Conservation (phyloP, 352 stramenopile genomes). For the Phytophthora gonapodyides region DNA sequence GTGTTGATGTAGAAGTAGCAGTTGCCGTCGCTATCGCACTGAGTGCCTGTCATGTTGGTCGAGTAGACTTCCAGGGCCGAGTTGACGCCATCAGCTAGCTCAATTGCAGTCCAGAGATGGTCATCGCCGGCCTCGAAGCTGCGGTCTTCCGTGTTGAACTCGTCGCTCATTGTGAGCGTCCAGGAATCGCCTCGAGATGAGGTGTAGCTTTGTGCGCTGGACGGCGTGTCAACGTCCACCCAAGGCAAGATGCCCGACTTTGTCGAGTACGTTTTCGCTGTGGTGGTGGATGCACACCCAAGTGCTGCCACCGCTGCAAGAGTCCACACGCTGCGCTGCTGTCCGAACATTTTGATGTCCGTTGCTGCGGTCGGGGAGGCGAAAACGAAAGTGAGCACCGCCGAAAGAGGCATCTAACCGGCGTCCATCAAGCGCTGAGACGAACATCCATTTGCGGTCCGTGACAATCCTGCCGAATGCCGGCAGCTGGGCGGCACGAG, state of each 20-base stretch:
- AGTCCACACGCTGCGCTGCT: constrained; percentile 2
- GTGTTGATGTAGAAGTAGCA: constrained; percentile 53
- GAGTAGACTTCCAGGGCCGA: constrained; percentile 84
- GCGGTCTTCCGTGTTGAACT: constrained; percentile 49
- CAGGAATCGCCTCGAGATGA: constrained; percentile 58
- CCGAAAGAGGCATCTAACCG: neutral
- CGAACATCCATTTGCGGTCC: constrained; percentile 11
- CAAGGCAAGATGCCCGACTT: constrained; percentile 52
- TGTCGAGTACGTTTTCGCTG: constrained; percentile 16
- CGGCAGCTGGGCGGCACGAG: no score
- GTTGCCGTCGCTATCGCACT: constrained; percentile 41
- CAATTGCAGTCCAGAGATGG: constrained; percentile 90
- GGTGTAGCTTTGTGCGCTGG: constrained; percentile 37
- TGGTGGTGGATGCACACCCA: neutral
- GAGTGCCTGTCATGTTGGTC: constrained; percentile 57
- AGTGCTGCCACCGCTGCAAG: neutral
- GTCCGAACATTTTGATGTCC: constrained; percentile 8
- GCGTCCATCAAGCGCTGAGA: constrained; percentile 17
- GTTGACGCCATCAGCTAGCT: constrained; percentile 67
- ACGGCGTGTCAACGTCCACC: constrained; percentile 55
- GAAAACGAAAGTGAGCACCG: constrained; percentile 17
- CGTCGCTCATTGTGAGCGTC: constrained; percentile 68
- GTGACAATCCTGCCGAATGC: constrained; percentile 12
- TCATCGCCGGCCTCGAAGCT: constrained; percentile 92
- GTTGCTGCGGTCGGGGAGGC: neutral